Evolutionary conservation across 163 green algal species (phyloP).

Genomic region (Smithsoniella earleae): DNA sequence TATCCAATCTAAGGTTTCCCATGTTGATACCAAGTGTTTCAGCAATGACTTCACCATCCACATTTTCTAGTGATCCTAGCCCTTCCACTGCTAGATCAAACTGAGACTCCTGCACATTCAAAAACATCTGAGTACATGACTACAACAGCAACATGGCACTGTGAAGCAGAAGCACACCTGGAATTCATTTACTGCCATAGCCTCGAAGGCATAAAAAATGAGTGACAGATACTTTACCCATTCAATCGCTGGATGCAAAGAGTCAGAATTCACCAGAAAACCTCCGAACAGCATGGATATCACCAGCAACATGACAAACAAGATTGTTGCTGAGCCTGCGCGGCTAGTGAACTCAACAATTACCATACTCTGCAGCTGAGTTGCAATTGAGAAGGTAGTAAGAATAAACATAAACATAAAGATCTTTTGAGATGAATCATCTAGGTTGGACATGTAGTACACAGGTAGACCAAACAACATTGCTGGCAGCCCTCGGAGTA

Average conservation of each 20-base stretch:
- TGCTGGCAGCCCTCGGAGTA: conserved; percentile 48
- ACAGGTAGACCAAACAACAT: conserved; percentile 43
- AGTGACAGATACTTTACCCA: conserved; percentile 46
- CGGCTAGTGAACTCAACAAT: conserved; percentile 16
- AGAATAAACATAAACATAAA: conserved; percentile 50
- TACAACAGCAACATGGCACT: too few species aligned
- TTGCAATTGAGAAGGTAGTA: conserved; percentile 39
- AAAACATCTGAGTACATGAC: too few species aligned
- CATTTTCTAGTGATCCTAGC: conserved; percentile 24
- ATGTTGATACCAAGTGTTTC: conserved; percentile 30
- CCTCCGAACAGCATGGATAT: conserved; percentile 50
- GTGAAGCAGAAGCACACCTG: conserved; percentile 14
- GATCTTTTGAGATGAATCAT: conserved; percentile 35
- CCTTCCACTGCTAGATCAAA: conserved; percentile 17
- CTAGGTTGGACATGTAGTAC: conserved; percentile 51
- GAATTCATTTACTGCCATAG: conserved; percentile 53
- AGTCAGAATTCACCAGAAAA: conserved; percentile 53
- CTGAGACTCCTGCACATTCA: conserved; percentile 6
- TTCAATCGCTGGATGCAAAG: conserved; percentile 42
- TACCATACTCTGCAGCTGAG: conserved; percentile 9
- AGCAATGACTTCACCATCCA: conserved; percentile 22
- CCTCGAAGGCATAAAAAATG: conserved; percentile 46
- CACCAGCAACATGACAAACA: conserved; percentile 38
- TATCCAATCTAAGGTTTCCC: conserved; percentile 28
- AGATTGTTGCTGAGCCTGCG: not conserved